Evolutionary conservation across 1,284 basidiomycete species (phyloP), one percentile per base, ranked within the genome.

Genomic region (Vanrija sp.): DNA sequence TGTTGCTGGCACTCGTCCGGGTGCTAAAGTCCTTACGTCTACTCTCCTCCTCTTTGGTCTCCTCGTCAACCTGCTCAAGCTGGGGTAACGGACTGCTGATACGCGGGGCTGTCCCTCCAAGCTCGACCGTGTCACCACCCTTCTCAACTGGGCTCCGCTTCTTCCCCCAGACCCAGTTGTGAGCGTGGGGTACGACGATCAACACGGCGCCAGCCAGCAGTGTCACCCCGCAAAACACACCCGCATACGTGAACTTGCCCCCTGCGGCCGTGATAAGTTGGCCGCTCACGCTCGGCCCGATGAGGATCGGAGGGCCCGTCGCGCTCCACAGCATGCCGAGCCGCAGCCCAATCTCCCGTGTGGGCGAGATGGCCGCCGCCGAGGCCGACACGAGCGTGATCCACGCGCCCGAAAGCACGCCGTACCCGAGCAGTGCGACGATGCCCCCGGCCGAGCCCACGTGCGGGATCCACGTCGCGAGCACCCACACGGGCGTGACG

Each of bases 281-380:
- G 15, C 69, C 71, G 27, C 62, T 56, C 19, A 69, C 62, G 41
- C 68, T 64, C 2, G 73, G 73, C 2, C 73, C 72, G 9, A 63
- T 62, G 15, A 74, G 60, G 18, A 64, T 49, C 0, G 69, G 63
- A 5, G 71, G 35, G 1, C 62, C 57, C 3, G 62, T 62, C n/a
- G 64, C 42, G 3, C 60, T 59, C 69, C 71, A 74, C 27, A 72
- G 55, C 68, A 75, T 69, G 20, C 73, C 72, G 25, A 75, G 51
- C 14, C 73, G 49, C 57, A 69, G 64, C 1, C 73, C 73, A 36
- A 71, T 66, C 51, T 75, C 73, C 24, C 61, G 56, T 4, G 64
- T 63, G 3, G 73, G 73, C 14, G 60, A 64, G 47, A 75, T 67
- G 4, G 66, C 49, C 0, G 67, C 73, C 16, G 62, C 63, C 16